A percentile compares a stretch with the other conserved stretches of the same genome.
Evolutionary conservation across 208 protist species (phyloP).

Genomic region (Porcisia hertigi): DNA sequence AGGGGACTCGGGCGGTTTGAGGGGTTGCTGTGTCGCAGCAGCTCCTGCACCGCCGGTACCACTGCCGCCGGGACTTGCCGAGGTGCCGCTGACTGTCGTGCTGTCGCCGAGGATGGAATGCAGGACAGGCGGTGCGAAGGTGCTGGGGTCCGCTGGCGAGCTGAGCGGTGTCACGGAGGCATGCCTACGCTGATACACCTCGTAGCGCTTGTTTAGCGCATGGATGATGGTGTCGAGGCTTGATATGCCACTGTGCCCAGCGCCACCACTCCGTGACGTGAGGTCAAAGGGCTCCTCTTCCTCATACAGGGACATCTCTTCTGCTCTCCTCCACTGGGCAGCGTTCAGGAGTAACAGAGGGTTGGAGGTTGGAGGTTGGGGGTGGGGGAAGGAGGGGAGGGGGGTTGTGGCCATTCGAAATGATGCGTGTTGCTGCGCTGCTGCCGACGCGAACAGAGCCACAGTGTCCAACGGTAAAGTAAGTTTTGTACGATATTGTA

Average conservation of each 20-base stretch:
- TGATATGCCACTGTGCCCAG: constrained; percentile 3
- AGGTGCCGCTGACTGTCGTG: constrained; percentile 3
- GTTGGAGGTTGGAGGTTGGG: background rate
- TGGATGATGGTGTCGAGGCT: constrained; percentile 30
- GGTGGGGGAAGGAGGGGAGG: background rate
- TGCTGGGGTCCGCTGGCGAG: constrained; percentile 10
- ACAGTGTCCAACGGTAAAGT: too few relatives aligned
- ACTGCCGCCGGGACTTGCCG: background rate
- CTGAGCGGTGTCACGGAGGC: constrained; percentile 25
- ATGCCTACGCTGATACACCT: constrained; percentile 30
- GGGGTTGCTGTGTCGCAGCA: background rate
- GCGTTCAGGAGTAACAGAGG: background rate
- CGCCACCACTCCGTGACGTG: background rate
- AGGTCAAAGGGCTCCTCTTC: constrained; percentile 9
- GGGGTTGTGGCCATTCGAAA: background rate
- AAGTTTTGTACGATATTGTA: too few relatives aligned
- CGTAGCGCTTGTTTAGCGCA: constrained; percentile 32
- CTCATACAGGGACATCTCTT: background rate
- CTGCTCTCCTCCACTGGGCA: background rate
- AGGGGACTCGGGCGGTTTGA: background rate
- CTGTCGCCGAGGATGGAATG: constrained; percentile 31
- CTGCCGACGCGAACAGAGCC: background rate
- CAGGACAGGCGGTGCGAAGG: constrained; percentile 11
- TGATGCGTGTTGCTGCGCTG: background rate
- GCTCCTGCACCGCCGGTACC: background rate